Conservation (phyloP, 2,329 filamentous ascomycete genomes). For the Aspergillus sp. region DNA sequence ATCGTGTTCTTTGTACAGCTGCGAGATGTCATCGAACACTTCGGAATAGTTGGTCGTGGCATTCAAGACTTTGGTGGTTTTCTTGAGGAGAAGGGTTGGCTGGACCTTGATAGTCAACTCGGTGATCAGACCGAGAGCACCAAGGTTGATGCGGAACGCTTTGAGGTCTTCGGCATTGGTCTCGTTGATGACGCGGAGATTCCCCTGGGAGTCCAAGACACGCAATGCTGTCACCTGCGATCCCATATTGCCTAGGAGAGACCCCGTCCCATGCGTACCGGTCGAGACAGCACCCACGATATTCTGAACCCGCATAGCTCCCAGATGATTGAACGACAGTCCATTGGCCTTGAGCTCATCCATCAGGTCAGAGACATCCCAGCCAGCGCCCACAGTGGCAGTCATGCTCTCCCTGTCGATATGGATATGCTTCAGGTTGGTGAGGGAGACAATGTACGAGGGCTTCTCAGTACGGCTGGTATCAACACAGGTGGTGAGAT, state of each 20-base stretch:
- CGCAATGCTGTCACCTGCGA: slow-evolving; percentile 10
- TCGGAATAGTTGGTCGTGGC: slow-evolving; percentile 8
- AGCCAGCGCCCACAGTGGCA: slow-evolving; percentile 15
- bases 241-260: slow-evolving; percentile 7
- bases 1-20: slow-evolving; percentile 9
- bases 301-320: slow-evolving; percentile 13
- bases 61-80: slow-evolving; percentile 8
- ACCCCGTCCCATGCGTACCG: slow-evolving; percentile 13
- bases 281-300: slow-evolving; percentile 12
- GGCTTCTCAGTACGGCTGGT: slow-evolving; percentile 6
- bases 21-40: slow-evolving; percentile 6
- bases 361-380: slow-evolving; percentile 13
- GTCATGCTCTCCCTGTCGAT: slow-evolving; percentile 11
- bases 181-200: slow-evolving; percentile 7
- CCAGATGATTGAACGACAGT: slow-evolving; percentile 11
- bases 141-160: slow-evolving; percentile 12
- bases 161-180: slow-evolving; percentile 10
- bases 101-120: slow-evolving; percentile 13
- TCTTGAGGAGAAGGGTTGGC: slow-evolving; percentile 7
- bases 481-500: slow-evolving; percentile 12
- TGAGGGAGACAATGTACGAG: slow-evolving; percentile 11
- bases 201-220: slow-evolving; percentile 12
- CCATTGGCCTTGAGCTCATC: slow-evolving; percentile 9
- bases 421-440: slow-evolving; percentile 9
- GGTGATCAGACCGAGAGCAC: slow-evolving; percentile 14